These are phyloP conservation scores for Raddia distichophylla DNA, from an alignment of 176 grass and related monocot species.

Conservation along the genomic window DNA sequence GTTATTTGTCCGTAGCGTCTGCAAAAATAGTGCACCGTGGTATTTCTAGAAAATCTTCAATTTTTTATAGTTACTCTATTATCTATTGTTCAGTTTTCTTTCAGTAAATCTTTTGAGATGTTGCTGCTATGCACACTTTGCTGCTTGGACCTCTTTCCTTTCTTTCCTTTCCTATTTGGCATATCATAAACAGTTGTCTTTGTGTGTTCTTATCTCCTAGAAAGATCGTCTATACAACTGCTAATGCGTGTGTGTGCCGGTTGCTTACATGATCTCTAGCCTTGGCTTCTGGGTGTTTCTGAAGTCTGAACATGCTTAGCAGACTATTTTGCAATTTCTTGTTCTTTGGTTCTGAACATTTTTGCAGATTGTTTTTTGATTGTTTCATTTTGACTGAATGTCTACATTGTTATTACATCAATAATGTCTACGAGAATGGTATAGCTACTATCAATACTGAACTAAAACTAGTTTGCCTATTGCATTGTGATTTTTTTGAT, in stretches of 20 bases:
- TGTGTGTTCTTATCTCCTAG: neutral
- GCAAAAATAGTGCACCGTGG: neutral
- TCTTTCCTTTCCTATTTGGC: too few species aligned
- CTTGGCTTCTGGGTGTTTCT: neutral
- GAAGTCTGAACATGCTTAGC: neutral
- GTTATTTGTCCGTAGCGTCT: conserved; percentile 8
- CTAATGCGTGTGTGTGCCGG: neutral
- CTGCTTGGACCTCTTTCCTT: neutral
- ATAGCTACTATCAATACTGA: neutral
- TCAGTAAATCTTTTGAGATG: neutral
- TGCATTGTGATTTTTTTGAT: neutral
- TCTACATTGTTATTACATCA: neutral
- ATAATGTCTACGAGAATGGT: neutral
- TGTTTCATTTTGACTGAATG: neutral
- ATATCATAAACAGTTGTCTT: neutral
- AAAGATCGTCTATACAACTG: neutral
- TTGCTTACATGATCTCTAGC: neutral
- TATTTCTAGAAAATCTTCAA: neutral
- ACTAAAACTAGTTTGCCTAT: neutral
- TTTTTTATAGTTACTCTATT: neutral
- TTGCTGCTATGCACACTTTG: neutral
- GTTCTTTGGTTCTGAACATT: neutral
- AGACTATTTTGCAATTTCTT: neutral
- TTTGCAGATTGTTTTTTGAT: neutral
- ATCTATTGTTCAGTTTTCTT: neutral